Evolutionary conservation across 139 green algal species (phyloP).

Genomic region (Haematococcus lacustris): DNA sequence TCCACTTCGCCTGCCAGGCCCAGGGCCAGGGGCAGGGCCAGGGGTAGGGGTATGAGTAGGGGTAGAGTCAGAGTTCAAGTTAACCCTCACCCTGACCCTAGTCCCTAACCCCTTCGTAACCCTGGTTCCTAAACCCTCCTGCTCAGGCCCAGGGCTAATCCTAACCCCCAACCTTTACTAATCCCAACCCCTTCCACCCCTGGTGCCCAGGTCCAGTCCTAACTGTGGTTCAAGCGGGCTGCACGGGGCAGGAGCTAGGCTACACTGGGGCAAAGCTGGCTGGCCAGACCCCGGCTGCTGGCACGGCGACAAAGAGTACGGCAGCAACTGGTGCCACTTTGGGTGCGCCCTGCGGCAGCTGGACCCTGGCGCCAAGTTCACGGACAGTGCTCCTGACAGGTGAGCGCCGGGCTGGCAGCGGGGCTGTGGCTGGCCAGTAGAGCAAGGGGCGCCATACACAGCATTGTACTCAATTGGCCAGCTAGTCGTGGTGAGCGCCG

Average conservation of each 20-base stretch:
- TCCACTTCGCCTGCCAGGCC: not conserved
- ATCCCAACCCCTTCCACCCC: no score
- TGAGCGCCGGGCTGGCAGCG: not conserved
- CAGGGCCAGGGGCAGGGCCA: no score
- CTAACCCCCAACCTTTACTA: no score
- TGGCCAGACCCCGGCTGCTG: conserved; percentile 48
- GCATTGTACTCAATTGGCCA: no score
- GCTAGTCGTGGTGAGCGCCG: no score
- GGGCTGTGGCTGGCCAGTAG: not conserved
- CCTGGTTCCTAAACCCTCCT: not conserved
- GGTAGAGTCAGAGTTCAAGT: no score
- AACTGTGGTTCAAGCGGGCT: conserved; percentile 9
- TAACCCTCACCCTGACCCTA: not conserved
- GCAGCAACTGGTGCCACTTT: conserved; percentile 28
- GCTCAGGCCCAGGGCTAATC: no score
- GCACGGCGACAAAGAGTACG: conserved; percentile 41
- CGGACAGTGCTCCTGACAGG: conserved; percentile 22
- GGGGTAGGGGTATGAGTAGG: no score
- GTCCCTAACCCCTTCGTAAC: no score
- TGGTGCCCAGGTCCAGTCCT: conserved; percentile 13
- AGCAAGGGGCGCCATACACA: no score
- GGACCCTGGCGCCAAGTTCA: conserved; percentile 43
- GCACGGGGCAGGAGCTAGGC: conserved; percentile 17
- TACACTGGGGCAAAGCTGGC: conserved; percentile 79
- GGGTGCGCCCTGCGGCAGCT: conserved; percentile 43